Evolutionary conservation across 163 green algal species (phyloP).

Genomic region (Scenedesmus sp.): DNA sequence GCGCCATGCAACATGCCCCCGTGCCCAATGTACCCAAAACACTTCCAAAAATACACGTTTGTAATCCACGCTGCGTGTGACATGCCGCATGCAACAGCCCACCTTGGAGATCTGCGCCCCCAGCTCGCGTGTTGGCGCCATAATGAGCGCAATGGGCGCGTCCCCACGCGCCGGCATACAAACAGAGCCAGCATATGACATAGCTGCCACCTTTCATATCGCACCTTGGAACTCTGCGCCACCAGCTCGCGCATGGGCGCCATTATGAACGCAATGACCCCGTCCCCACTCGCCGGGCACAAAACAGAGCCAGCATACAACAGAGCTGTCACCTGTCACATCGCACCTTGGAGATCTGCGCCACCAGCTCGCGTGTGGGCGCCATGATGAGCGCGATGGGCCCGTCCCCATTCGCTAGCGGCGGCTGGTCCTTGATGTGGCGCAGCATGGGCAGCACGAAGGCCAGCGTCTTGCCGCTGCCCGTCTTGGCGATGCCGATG

Average conservation of each 20-base stretch:
- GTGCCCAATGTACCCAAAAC: neutral
- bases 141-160: conserved; percentile 72
- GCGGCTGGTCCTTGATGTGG: conserved; percentile 95
- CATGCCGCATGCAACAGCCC: neutral
- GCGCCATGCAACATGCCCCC: conserved; percentile 82
- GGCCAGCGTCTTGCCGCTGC: conserved; percentile 96
- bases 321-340: neutral
- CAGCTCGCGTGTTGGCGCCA: conserved; percentile 98
- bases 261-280: conserved; percentile 82
- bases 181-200: neutral
- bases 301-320: neutral
- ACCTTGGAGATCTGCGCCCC: conserved; percentile 81
- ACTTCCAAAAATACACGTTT: too few species aligned
- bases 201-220: neutral
- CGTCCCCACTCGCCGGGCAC: neutral
- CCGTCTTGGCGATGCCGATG: conserved; percentile 99
- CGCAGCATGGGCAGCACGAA: conserved; percentile 98
- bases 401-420: conserved; percentile 87
- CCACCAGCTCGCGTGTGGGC: conserved; percentile 96
- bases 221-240: conserved; percentile 78
- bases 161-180: too few species aligned
- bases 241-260: conserved; percentile 97
- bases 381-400: conserved; percentile 96
- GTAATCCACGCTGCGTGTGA: too few species aligned
- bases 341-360: conserved; percentile 88